Percentiles rank a stretch among this genome's conserved stretches.
phyloP scores from a whole-genome alignment of 148 eudicot genomes.

The Vaccinium corymbosum region DNA sequence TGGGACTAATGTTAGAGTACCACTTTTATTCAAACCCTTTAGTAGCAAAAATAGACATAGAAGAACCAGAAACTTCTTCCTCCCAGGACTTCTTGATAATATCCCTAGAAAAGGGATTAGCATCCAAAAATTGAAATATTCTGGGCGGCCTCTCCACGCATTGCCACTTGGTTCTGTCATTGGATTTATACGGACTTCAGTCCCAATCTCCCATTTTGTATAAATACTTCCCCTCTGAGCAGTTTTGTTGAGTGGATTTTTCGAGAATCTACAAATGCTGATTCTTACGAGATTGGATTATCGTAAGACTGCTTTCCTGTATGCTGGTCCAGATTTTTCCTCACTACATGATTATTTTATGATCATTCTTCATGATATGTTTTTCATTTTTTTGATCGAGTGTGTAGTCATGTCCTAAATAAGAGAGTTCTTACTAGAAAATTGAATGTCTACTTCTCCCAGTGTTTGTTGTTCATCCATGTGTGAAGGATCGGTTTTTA shows the following conservation, averaged over 20 bases:
- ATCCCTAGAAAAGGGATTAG: no score
- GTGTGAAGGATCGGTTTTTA: not conserved
- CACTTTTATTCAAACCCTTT: no score
- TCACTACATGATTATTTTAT: not conserved
- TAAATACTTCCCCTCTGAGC: not conserved
- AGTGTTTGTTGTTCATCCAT: not conserved
- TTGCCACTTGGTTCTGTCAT: not conserved
- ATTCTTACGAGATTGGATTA: not conserved
- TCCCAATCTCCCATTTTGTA: not conserved
- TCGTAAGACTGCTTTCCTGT: slow-evolving; percentile 4
- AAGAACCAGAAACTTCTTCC: no score
- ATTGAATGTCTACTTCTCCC: not conserved
- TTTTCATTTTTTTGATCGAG: not conserved
- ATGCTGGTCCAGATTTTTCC: not conserved
- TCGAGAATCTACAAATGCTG: not conserved
- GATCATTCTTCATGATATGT: not conserved
- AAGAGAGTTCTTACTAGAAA: not conserved
- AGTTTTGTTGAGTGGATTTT: not conserved
- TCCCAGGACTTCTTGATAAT: no score
- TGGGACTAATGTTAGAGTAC: no score
- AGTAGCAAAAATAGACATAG: no score
- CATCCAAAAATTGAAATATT: no score
- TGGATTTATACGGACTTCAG: not conserved
- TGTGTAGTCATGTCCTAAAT: not conserved
- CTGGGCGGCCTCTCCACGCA: not conserved